phyloP scores from a whole-genome alignment of 176 grass and related monocot genomes.

The Puccinellia tenuiflora region DNA sequence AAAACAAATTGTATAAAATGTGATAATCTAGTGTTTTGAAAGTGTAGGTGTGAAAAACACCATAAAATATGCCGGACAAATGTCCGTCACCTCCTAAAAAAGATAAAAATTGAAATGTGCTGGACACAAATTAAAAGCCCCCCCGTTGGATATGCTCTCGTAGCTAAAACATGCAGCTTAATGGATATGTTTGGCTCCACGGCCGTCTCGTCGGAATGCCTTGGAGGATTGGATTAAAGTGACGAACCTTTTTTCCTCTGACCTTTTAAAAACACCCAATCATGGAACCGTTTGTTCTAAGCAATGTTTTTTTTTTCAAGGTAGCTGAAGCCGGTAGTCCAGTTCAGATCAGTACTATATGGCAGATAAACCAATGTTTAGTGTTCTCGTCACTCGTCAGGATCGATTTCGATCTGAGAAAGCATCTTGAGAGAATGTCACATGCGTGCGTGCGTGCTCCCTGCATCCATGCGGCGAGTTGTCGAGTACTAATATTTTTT shows the following conservation, averaged over 20 bases:
- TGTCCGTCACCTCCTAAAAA: no score
- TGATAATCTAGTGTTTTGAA: no score
- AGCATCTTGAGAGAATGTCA: slow-evolving; percentile 13
- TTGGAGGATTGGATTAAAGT: neutral
- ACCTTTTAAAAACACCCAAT: neutral
- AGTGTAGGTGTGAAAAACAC: no score
- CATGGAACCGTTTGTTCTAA: neutral
- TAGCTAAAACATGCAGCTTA: no score
- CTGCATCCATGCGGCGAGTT: neutral
- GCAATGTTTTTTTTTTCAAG: neutral
- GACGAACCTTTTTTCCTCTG: slow-evolving; percentile 1
- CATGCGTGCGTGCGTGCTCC: slow-evolving; percentile 2
- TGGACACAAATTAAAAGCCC: no score
- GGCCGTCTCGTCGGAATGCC: slow-evolving; percentile 20
- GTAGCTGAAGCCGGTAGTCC: neutral
- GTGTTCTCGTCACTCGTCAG: neutral
- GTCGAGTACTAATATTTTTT: neutral
- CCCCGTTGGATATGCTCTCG: no score
- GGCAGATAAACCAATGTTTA: neutral
- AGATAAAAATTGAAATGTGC: no score
- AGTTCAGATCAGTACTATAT: neutral
- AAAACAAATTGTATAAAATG: no score
- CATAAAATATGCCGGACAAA: no score
- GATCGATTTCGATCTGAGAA: neutral
- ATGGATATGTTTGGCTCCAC: slow-evolving; percentile 3